Percentiles rank a stretch among this genome's conserved stretches.
Evolutionary conservation across 2,329 filamentous ascomycete species (phyloP).

Genomic region (Pestalotiopsis sp.): DNA sequence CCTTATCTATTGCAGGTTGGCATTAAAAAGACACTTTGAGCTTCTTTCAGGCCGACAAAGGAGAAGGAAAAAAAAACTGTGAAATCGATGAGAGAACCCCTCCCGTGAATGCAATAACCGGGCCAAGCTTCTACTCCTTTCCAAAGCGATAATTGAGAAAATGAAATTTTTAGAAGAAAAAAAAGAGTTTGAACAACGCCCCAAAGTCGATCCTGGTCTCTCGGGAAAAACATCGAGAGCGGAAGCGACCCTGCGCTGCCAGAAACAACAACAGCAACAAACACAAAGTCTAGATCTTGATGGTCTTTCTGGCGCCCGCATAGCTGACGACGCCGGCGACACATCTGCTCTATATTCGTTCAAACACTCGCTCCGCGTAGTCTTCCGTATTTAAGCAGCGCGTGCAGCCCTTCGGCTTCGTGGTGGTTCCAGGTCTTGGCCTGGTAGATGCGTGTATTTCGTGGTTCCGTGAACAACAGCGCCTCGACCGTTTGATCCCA

Average conservation of each 20-base stretch:
- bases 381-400: conserved; percentile 5
- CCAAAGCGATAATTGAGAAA: background rate
- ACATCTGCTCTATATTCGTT: background rate
- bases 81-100: background rate
- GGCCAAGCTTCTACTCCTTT: background rate
- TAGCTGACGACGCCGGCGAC: background rate
- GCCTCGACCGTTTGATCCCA: conserved; percentile 5
- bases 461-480: conserved; percentile 4
- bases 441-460: background rate
- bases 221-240: background rate
- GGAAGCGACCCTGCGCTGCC: background rate
- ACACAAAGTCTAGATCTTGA: conserved; percentile 1
- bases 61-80: background rate
- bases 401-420: background rate
- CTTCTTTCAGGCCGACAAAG: conserved; percentile 12
- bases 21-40: conserved; percentile 26
- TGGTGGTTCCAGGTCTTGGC: background rate
- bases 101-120: background rate
- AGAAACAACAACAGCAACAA: background rate
- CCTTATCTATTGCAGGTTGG: conserved; percentile 11
- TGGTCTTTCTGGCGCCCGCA: background rate
- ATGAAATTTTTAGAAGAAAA: background rate
- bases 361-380: conserved; percentile 6
- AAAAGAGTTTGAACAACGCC: background rate
- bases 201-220: background rate